A percentile compares a stretch with the other conserved stretches of the same genome.
phyloP scores from a whole-genome alignment of 371 early-diverging fungal genomes.

The Blakeslea trispora region DNA sequence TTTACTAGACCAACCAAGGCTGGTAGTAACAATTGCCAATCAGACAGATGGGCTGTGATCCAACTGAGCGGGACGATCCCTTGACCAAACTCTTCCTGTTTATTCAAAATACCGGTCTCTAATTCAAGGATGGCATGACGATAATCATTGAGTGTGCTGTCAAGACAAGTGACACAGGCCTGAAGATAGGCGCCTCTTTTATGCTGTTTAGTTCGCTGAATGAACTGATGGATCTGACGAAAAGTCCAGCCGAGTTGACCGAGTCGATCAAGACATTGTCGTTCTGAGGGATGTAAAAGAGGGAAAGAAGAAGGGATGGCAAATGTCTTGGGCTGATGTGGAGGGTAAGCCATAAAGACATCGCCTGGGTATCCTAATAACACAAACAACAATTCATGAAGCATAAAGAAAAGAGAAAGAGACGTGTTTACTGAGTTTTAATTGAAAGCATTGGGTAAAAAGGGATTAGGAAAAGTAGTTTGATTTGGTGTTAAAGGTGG shows the following conservation, averaged over 20 bases:
- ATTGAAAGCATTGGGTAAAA: neutral
- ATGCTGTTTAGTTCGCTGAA: slow-evolving; percentile 21
- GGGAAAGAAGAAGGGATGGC: slow-evolving; percentile 62
- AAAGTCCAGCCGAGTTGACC: slow-evolving; percentile 67
- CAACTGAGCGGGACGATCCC: slow-evolving; percentile 53
- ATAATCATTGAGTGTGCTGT: slow-evolving; percentile 56
- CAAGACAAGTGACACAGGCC: slow-evolving; percentile 57
- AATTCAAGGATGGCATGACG: slow-evolving; percentile 54
- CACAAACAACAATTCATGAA: slow-evolving; percentile 77
- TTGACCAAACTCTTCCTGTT: slow-evolving; percentile 44
- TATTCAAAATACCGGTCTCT: slow-evolving; percentile 55
- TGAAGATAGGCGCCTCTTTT: slow-evolving; percentile 50
- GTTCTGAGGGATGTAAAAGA: slow-evolving; percentile 69
- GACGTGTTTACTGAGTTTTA: neutral
- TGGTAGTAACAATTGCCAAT: slow-evolving; percentile 53
- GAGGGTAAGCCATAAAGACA: slow-evolving; percentile 64
- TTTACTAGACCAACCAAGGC: slow-evolving; percentile 33
- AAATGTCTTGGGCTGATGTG: slow-evolving; percentile 52
- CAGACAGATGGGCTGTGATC: slow-evolving; percentile 39
- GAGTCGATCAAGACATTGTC: slow-evolving; percentile 63
- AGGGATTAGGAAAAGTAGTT: neutral
- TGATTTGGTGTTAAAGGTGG: slow-evolving; percentile 16
- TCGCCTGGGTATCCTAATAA: slow-evolving; percentile 71
- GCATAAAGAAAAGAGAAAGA: slow-evolving; percentile 47
- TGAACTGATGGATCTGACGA: slow-evolving; percentile 46